Base-by-base conservation (phyloP, 2,329 filamentous ascomycete species). In the Diaporthe amygdali region DNA sequence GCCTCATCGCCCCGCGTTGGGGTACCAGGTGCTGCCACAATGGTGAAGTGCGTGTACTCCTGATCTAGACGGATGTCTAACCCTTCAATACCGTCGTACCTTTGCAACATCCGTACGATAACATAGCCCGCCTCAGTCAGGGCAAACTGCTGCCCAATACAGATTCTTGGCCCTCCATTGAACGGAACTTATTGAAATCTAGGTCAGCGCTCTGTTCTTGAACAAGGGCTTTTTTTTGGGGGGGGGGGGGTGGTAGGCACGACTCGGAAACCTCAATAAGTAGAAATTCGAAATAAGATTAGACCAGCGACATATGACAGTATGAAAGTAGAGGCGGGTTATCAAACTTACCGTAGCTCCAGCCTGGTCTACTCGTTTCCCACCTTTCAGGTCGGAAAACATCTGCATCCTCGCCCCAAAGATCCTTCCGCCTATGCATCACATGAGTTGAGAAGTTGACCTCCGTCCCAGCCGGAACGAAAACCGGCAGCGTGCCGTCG, bases 331-430 rank as follows among this genome's bases (percentile, higher is more conserved):
- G n/a, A n/a, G n/a, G n/a, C n/a, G n/a, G n/a, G n/a, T n/a, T n/a
- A n/a, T n/a, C n/a, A n/a, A n/a, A n/a, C n/a, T n/a, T n/a, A n/a
- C n/a, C n/a, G n/a, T n/a, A n/a, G n/a, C 12, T 17, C 66, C 66
- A 69, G 0, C 66, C 52, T 6, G 52, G 27, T 5, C 44, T 56
- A 0, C 27, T 22, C 15, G 51, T 25, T 20, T 59, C 49, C 66
- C 66, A 59, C 25, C 66, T n/a, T 34, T 59, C 66, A 6, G 66
- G 66, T 5, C 51, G 34, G 10, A 69, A 69, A 8, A 49, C 15
- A 2, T 61, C 52, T 0, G 39, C 66, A 15, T 69, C 30, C 2
- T 59, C 7, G 7, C 66, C 54, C 66, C 66, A 61, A 9, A 69
- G 22, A 30, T 68, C 66, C 30, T 32, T 69, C 12, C 54, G 27